Percentiles rank a stretch among this genome's conserved stretches.
Evolutionary conservation across 352 stramenopile genomes (phyloP).

Genomic region (Globisporangium irregulare): DNA sequence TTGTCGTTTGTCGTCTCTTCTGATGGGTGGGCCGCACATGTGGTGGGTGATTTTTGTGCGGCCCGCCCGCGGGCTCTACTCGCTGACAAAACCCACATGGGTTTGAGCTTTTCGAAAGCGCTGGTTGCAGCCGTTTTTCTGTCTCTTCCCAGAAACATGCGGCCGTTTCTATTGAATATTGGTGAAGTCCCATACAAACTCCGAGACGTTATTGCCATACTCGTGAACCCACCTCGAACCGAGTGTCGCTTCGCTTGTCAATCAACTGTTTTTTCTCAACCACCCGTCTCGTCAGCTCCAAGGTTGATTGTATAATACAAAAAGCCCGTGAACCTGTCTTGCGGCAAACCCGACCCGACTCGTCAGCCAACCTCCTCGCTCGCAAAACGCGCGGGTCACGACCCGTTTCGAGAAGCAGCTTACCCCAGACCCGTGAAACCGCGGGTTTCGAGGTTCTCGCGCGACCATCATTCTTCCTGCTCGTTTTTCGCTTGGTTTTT

Average conservation of each 20-base stretch:
- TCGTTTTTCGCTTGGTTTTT: neutral
- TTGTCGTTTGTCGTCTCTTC: neutral
- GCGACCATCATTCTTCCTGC: neutral
- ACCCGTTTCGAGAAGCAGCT: neutral
- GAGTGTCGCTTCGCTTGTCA: neutral
- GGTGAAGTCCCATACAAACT: neutral
- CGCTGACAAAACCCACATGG: neutral
- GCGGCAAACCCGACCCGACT: neutral
- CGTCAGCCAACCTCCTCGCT: neutral
- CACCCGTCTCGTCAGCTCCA: neutral
- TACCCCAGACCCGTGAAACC: neutral
- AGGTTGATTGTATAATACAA: neutral
- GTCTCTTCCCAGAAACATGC: neutral
- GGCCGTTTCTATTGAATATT: neutral
- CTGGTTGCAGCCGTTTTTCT: neutral
- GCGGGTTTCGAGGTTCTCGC: neutral
- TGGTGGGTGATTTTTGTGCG: neutral
- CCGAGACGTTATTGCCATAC: neutral
- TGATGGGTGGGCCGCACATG: neutral
- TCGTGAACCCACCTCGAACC: neutral
- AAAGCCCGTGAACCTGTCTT: neutral
- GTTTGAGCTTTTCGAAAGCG: neutral
- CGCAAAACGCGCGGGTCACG: neutral
- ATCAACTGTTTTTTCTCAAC: neutral
- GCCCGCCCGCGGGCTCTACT: no score